Evolutionary conservation across 768 basidiomycete genomes (phyloP), one percentile per base, ranked within the genome.

Genomic region (Suillus hirtellus): DNA sequence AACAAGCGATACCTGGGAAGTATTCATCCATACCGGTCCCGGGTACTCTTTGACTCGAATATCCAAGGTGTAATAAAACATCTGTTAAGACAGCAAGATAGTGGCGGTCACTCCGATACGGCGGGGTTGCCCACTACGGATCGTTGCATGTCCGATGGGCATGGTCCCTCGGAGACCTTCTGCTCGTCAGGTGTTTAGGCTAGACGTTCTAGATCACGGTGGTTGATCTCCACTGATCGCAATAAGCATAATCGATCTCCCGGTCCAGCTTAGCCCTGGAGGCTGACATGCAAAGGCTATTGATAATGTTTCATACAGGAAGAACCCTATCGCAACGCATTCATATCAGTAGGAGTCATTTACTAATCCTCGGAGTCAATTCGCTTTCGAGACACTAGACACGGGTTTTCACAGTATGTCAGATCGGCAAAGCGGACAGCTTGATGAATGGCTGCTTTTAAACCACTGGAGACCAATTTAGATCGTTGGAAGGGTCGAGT

Each of bases 341-440:
- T n/a, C 11, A 2, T 53, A 19, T 19, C 31, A 19, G 17, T 11
- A 52, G 1, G 17, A 34, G 10, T 34, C 50, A 34, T 31, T 19
- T 50, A 27, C 49, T 24, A 52, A 52, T 34, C 31, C 9, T 50
- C 15, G 27, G 15, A 17, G 38, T 24, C 37, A 38, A 38, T 55
- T 55, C 4, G 2, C 38, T 38, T 40, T 59, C 44, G 14, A 27
- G 7, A 49, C 21, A 15, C 47, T 53, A 34, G 7, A 27, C 34
- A 53, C 4, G 24, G 7, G n/a, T n/a, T 38, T 72, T 68, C 79
- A 88, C 42, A 90, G 78, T 56, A 95, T 90, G 70, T 93, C 89
- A 24, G 92, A 90, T 34, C 95, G 86, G 74, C 95, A 98, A 56
- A 98, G 76, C 12, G 95, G 95, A 74, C 95, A 98, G 61, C 89